phyloP scores from a whole-genome alignment of 2,329 filamentous ascomycete genomes.

The Aureobasidium sp. region DNA sequence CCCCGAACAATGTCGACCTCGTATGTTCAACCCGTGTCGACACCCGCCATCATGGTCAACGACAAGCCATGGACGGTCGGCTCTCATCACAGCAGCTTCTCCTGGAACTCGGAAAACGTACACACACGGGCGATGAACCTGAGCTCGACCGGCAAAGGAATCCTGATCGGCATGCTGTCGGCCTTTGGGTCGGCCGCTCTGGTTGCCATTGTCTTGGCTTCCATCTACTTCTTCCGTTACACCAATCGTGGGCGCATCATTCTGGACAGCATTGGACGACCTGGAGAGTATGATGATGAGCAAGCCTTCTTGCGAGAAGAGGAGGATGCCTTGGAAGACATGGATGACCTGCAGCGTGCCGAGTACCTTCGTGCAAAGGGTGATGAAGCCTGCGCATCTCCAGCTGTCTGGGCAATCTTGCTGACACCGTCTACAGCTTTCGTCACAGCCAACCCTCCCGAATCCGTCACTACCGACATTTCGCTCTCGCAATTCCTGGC shows the following conservation, averaged over 20 bases:
- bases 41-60: constrained; percentile 2
- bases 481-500: constrained; percentile 95
- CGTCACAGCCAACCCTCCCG: constrained; percentile 85
- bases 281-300: constrained; percentile 96
- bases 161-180: constrained; percentile 89
- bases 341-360: constrained; percentile 85
- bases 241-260: constrained; percentile 83
- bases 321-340: constrained; percentile 85
- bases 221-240: constrained; percentile 92
- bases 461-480: constrained; percentile 93
- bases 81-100: not conserved
- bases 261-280: constrained; percentile 83
- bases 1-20: constrained; percentile 19
- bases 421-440: constrained; percentile 58
- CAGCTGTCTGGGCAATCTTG: not conserved
- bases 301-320: constrained; percentile 91
- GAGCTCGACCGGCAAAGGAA: constrained; percentile 61
- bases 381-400: constrained; percentile 37
- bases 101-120: not conserved
- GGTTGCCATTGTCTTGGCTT: constrained; percentile 68
- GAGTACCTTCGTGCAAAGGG: constrained; percentile 95
- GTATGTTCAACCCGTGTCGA: constrained; percentile 14
- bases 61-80: constrained; percentile 15
- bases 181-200: constrained; percentile 87
- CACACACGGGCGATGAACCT: constrained; percentile 6